Evolutionary conservation across 371 early-diverging fungal species (phyloP).

Genomic region (Mortierella sp.): DNA sequence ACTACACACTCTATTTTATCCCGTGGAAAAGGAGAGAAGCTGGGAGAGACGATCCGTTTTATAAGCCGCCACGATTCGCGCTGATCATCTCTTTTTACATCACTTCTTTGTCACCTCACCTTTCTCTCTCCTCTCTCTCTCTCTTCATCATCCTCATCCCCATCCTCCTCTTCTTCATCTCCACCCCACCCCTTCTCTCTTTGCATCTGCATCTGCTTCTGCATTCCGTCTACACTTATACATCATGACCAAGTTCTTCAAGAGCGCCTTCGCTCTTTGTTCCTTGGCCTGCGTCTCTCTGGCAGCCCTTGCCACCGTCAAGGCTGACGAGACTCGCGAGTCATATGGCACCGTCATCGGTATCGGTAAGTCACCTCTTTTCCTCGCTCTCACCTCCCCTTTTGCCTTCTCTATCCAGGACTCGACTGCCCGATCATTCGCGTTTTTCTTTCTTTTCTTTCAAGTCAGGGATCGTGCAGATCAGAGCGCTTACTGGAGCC

Average conservation of each 20-base stretch:
- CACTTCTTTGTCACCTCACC: not conserved
- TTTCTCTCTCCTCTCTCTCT: not conserved
- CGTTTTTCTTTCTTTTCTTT: not conserved
- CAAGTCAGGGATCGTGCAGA: not conserved
- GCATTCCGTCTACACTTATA: not conserved
- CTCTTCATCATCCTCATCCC: constrained; percentile 9
- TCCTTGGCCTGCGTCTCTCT: constrained; percentile 49
- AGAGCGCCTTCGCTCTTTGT: constrained; percentile 48
- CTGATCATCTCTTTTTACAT: not conserved
- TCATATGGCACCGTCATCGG: constrained; percentile 81
- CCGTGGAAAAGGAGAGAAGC: too few species aligned
- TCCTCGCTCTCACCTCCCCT: not conserved
- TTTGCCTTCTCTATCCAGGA: too few species aligned
- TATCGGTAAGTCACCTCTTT: constrained; percentile 60
- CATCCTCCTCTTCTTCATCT: constrained; percentile 8
- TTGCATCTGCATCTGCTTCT: not conserved
- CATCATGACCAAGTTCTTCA: constrained; percentile 50
- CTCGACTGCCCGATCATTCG: too few species aligned
- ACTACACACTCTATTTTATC: too few species aligned
- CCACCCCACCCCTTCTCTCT: not conserved
- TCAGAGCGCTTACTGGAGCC: not conserved
- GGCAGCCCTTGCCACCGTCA: constrained; percentile 48
- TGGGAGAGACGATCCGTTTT: too few species aligned
- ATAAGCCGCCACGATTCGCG: not conserved
- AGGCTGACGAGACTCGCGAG: constrained; percentile 45